Evolutionary conservation across 2,329 filamentous ascomycete species (phyloP).

Genomic region (Cylindrodendrum hubeiense): DNA sequence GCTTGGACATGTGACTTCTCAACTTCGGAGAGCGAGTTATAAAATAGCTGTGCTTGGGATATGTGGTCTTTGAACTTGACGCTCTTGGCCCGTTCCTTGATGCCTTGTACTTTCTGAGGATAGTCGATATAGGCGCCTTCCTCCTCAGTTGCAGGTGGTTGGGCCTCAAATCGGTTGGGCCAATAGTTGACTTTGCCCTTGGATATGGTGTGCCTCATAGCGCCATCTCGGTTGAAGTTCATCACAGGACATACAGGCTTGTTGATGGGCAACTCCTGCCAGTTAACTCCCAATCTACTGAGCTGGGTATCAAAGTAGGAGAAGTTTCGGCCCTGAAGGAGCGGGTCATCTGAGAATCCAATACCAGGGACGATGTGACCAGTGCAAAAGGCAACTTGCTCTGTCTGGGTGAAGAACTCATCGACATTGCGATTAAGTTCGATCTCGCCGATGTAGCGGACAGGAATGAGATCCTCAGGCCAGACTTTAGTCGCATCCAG

Average conservation of each 20-base stretch:
- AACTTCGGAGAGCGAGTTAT: constrained; percentile 77
- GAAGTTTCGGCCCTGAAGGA: constrained; percentile 80
- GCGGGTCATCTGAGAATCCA: constrained; percentile 81
- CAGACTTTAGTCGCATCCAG: constrained; percentile 89
- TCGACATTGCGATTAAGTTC: constrained; percentile 85
- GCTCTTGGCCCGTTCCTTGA: constrained; percentile 77
- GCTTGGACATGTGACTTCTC: constrained; percentile 81
- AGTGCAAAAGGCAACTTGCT: constrained; percentile 87
- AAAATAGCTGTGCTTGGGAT: constrained; percentile 85
- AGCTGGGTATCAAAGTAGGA: constrained; percentile 56
- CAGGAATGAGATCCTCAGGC: constrained; percentile 82
- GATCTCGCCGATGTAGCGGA: constrained; percentile 83
- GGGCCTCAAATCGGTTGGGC: constrained; percentile 70
- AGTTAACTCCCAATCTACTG: constrained; percentile 70
- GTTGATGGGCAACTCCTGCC: constrained; percentile 83
- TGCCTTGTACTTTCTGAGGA: constrained; percentile 71
- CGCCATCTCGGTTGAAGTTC: constrained; percentile 82
- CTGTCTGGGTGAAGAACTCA: constrained; percentile 85
- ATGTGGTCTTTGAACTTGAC: constrained; percentile 84
- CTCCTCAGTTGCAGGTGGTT: constrained; percentile 71
- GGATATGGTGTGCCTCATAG: constrained; percentile 78
- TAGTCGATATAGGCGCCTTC: constrained; percentile 80
- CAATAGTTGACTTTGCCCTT: constrained; percentile 76
- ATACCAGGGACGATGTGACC: constrained; percentile 84
- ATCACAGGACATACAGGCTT: constrained; percentile 79